These are phyloP conservation scores for Neonectria ditissima DNA, from an alignment of 2,329 filamentous ascomycete species.

Conservation along the genomic window DNA sequence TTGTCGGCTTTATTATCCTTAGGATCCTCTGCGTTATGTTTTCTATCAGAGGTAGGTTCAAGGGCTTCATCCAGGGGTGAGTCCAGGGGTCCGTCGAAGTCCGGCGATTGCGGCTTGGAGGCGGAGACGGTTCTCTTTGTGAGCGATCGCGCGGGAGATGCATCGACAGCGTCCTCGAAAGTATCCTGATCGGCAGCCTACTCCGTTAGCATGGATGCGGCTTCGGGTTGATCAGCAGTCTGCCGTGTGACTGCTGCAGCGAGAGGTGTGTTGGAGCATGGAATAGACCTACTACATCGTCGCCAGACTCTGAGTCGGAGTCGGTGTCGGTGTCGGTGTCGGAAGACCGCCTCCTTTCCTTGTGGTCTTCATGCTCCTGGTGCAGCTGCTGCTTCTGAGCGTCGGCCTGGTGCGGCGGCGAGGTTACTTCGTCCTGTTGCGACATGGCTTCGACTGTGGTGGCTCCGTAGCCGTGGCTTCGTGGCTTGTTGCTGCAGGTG, in stretches of 20 bases:
- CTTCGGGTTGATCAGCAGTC: constrained; percentile 26
- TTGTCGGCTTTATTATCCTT: constrained; percentile 30
- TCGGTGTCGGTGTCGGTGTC: constrained; percentile 46
- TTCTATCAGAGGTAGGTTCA: constrained; percentile 29
- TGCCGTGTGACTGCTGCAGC: constrained; percentile 36
- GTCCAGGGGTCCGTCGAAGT: constrained; percentile 30
- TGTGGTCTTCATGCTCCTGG: constrained; percentile 34
- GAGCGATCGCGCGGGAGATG: constrained; percentile 72
- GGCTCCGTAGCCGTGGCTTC: constrained; percentile 17
- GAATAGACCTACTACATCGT: constrained; percentile 45
- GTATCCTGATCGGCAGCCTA: constrained; percentile 53
- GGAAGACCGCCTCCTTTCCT: constrained; percentile 47
- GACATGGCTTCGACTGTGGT: constrained; percentile 47
- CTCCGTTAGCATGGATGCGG: constrained; percentile 32
- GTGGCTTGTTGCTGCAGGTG: constrained; percentile 16
- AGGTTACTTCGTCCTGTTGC: constrained; percentile 48
- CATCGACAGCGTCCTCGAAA: constrained; percentile 86
- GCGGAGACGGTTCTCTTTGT: constrained; percentile 59
- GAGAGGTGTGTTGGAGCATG: constrained; percentile 22
- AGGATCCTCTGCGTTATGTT: constrained; percentile 23
- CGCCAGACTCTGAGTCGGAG: constrained; percentile 45
- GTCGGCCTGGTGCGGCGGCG: constrained; percentile 36
- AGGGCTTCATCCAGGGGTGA: constrained; percentile 24
- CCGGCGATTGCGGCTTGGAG: constrained; percentile 48
- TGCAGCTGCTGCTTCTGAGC: constrained; percentile 24